phyloP scores from a whole-genome alignment of 2,329 filamentous ascomycete species.

The Trichoderma gracile region DNA sequence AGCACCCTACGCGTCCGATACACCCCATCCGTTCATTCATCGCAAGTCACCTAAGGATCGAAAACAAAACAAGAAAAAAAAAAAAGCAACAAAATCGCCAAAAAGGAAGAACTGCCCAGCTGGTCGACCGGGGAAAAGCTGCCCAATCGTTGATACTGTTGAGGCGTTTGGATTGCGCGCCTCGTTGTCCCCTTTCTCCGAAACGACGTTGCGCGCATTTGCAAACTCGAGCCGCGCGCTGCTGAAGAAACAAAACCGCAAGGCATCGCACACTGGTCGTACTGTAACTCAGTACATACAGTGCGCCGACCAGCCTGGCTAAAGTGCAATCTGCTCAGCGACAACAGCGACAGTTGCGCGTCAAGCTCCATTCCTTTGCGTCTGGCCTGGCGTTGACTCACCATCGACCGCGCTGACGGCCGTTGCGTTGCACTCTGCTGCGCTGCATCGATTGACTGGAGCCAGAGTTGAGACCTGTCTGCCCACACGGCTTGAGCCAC shows the following conservation, averaged over 20 bases:
- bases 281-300: background rate
- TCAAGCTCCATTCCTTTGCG: slow-evolving; percentile 18
- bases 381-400: background rate
- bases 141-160: background rate
- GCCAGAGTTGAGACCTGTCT: slow-evolving; percentile 1
- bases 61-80: background rate
- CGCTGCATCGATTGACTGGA: slow-evolving; percentile 7
- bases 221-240: background rate
- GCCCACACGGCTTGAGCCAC: slow-evolving; percentile 20
- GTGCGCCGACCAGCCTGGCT: background rate
- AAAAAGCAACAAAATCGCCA: too few species aligned
- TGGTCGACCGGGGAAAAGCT: background rate
- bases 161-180: background rate
- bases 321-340: background rate
- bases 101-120: slow-evolving; percentile 1
- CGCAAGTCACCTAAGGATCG: background rate
- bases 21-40: slow-evolving; percentile 19
- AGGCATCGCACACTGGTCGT: background rate
- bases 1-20: slow-evolving; percentile 17
- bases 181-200: background rate
- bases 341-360: slow-evolving; percentile 1
- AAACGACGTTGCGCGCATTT: slow-evolving; percentile 3
- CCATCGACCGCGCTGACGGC: background rate
- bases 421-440: background rate
- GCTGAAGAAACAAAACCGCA: background rate